phyloP scores from a whole-genome alignment of 306 rosid genomes.

The Gleditsia sinensis region DNA sequence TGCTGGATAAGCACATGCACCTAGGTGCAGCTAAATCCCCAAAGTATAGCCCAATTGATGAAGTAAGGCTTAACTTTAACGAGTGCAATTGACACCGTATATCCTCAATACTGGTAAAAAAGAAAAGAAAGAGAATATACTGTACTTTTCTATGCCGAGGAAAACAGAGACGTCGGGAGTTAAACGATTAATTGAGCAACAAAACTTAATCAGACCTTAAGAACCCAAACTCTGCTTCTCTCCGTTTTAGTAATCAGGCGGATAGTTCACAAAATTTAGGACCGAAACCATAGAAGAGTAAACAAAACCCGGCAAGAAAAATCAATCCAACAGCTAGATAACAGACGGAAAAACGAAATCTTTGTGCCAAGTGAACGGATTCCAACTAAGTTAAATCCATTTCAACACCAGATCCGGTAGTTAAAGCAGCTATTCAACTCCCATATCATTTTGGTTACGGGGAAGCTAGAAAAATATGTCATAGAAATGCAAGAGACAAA shows the following conservation, averaged over 20 bases:
- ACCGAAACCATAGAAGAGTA: conserved; percentile 30
- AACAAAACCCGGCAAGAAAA: conserved; percentile 36
- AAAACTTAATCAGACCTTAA: conserved; percentile 7
- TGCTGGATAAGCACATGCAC: background rate
- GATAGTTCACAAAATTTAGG: background rate
- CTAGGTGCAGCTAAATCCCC: background rate
- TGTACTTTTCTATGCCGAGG: background rate
- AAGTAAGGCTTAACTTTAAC: background rate
- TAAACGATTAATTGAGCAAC: conserved; percentile 16
- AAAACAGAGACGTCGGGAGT: background rate
- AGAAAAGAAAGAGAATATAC: too few species aligned
- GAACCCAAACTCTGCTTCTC: conserved; percentile 8
- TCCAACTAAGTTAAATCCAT: conserved; percentile 19
- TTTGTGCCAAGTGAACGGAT: background rate
- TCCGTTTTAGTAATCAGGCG: background rate
- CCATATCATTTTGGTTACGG: background rate
- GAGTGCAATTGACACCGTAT: background rate
- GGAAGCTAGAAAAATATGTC: background rate
- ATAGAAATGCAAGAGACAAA: background rate
- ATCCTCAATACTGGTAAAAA: background rate
- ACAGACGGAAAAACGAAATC: conserved; percentile 19
- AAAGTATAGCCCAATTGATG: background rate
- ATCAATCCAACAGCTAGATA: background rate
- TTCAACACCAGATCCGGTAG: conserved; percentile 47
- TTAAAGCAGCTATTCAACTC: conserved; percentile 36